Conservation (phyloP, 1,284 basidiomycete genomes). For the Apiotrichum gracile region DNA sequence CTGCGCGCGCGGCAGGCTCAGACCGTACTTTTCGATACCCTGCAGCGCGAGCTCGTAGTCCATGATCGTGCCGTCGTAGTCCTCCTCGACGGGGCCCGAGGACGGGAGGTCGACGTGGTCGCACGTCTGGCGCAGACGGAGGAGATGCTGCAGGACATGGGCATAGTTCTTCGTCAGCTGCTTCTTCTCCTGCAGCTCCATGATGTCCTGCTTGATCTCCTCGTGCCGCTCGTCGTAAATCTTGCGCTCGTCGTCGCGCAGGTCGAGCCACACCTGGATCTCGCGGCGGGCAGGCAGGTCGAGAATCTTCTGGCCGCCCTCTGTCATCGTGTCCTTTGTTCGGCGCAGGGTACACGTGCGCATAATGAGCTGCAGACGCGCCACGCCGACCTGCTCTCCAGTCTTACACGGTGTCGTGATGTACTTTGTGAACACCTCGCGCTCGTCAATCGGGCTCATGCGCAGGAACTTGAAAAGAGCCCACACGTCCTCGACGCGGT, state of each 20-base stretch:
- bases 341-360: slow-evolving; percentile 90
- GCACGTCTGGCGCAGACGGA: slow-evolving; percentile 93
- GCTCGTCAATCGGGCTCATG: slow-evolving; percentile 86
- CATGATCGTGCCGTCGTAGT: slow-evolving; percentile 58
- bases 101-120: slow-evolving; percentile 90
- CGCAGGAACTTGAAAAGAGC: slow-evolving; percentile 95
- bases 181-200: slow-evolving; percentile 74
- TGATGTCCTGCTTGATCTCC: slow-evolving; percentile 39
- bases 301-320: slow-evolving; percentile 78
- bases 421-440: slow-evolving; percentile 84
- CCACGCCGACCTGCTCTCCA: slow-evolving; percentile 83
- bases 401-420: slow-evolving; percentile 88
- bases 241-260: slow-evolving; percentile 72
- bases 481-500: slow-evolving; percentile 96
- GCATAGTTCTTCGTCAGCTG: slow-evolving; percentile 92
- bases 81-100: slow-evolving; percentile 43
- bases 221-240: slow-evolving; percentile 79
- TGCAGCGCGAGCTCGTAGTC: slow-evolving; percentile 69
- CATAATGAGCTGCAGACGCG: slow-evolving; percentile 95
- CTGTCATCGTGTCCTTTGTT: slow-evolving; percentile 81
- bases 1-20: slow-evolving; percentile 66
- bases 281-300: slow-evolving; percentile 80
- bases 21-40: slow-evolving; percentile 72
- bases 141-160: slow-evolving; percentile 90
- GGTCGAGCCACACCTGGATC: slow-evolving; percentile 75